These are phyloP conservation scores for Trypanosoma scelopori DNA, from an alignment of 208 protist genomes.

Conservation along the genomic window DNA sequence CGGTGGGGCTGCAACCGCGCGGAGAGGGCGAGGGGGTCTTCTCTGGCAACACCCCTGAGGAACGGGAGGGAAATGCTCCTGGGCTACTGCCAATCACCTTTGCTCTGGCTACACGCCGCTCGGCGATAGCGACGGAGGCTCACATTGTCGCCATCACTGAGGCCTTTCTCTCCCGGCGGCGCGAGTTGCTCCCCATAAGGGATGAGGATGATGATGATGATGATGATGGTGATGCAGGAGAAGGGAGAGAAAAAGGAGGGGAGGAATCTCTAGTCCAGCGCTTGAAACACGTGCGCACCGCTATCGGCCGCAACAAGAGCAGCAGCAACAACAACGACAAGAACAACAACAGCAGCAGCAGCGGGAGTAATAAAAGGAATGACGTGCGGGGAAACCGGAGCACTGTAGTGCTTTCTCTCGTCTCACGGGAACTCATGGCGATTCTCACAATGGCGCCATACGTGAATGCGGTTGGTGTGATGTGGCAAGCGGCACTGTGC, in stretches of 20 bases:
- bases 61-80: background rate
- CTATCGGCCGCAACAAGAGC: background rate
- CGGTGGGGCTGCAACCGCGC: background rate
- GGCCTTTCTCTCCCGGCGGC: slow-evolving; percentile 20
- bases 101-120: slow-evolving; percentile 28
- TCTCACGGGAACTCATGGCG: slow-evolving; percentile 47
- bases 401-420: slow-evolving; percentile 44
- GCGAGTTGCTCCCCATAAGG: background rate
- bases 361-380: background rate
- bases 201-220: too few species aligned
- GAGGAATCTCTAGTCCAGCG: background rate
- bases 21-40: background rate
- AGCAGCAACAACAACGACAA: background rate
- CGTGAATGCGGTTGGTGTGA: slow-evolving; percentile 19
- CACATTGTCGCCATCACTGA: slow-evolving; percentile 36
- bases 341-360: background rate
- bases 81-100: slow-evolving; percentile 11
- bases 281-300: background rate
- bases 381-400: slow-evolving; percentile 18
- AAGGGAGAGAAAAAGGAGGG: background rate
- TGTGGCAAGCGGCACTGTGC: slow-evolving; percentile 54
- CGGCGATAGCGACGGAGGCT: slow-evolving; percentile 3
- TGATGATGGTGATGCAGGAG: too few species aligned
- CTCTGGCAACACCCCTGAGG: background rate
- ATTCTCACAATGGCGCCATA: slow-evolving; percentile 37